These are phyloP conservation scores for Themeda triandra DNA, from an alignment of 176 grass and related monocot species.

Conservation along the genomic window DNA sequence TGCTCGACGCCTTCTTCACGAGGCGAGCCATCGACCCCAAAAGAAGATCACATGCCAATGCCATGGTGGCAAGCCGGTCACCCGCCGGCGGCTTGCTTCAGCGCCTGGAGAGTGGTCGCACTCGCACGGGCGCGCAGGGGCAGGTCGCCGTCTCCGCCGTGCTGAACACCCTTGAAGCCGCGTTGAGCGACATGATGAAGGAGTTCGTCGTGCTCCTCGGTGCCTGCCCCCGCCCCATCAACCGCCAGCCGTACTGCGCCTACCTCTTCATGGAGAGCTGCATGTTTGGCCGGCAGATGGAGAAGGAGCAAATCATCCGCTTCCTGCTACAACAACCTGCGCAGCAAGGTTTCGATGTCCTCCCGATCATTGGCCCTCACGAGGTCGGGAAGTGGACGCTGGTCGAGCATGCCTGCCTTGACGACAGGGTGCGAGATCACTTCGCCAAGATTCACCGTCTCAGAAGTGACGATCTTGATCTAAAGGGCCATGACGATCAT, in stretches of 20 bases:
- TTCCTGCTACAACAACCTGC: too few relatives aligned
- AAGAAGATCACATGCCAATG: too few relatives aligned
- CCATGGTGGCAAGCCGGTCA: too few relatives aligned
- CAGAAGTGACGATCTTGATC: background rate
- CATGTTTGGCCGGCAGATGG: conserved; percentile 25
- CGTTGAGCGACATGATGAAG: background rate
- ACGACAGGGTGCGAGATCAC: background rate
- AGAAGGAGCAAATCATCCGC: too few relatives aligned
- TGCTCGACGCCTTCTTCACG: background rate
- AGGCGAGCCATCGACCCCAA: background rate
- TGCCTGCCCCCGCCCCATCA: background rate
- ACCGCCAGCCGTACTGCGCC: background rate
- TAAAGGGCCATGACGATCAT: background rate
- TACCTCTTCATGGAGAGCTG: conserved; percentile 11
- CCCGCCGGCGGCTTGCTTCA: too few relatives aligned
- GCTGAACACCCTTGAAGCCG: background rate
- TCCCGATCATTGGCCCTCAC: too few relatives aligned
- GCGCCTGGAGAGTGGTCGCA: too few relatives aligned
- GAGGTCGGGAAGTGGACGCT: too few relatives aligned
- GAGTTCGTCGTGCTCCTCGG: background rate
- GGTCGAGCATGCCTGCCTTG: background rate
- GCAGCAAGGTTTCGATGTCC: too few relatives aligned
- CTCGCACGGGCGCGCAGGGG: too few relatives aligned
- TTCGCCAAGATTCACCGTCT: background rate
- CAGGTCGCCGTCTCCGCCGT: background rate